Percentiles rank a stretch among this genome's conserved stretches.
These are phyloP conservation scores for Xylaria sp. DNA, from an alignment of 2,329 filamentous ascomycete species.

Conservation along the genomic window DNA sequence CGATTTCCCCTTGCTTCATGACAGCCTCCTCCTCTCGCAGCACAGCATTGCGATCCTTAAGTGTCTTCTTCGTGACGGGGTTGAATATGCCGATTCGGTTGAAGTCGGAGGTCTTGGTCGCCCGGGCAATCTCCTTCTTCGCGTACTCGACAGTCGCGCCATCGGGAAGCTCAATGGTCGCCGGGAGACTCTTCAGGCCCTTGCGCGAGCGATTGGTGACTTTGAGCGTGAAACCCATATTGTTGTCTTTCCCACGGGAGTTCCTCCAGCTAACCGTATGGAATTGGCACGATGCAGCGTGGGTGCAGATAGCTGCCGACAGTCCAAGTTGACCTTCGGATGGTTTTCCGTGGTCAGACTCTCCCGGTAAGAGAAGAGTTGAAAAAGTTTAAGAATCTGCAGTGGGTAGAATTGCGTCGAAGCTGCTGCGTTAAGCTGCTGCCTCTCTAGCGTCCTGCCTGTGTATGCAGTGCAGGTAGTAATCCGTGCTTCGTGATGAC, in stretches of 20 bases:
- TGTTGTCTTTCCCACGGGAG: background rate
- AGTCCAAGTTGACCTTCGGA: background rate
- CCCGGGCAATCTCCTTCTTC: slow-evolving; percentile 50
- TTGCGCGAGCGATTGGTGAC: slow-evolving; percentile 29
- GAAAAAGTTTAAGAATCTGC: background rate
- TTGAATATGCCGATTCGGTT: slow-evolving; percentile 61
- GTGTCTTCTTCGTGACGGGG: slow-evolving; percentile 54
- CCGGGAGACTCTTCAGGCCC: slow-evolving; percentile 48
- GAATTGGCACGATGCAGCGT: background rate
- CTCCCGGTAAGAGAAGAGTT: background rate
- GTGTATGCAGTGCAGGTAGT: background rate
- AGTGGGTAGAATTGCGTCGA: background rate
- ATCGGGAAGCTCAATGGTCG: slow-evolving; percentile 43
- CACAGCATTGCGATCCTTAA: slow-evolving; percentile 56
- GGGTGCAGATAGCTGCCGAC: background rate
- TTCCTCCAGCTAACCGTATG: background rate
- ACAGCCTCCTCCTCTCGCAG: slow-evolving; percentile 46
- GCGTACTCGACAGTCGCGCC: slow-evolving; percentile 56
- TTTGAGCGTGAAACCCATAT: slow-evolving; percentile 29
- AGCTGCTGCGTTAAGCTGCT: background rate
- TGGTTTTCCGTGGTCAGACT: background rate
- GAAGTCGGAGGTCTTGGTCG: slow-evolving; percentile 47
- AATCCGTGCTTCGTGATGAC: too few species aligned
- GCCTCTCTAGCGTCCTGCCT: background rate
- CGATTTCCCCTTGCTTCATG: slow-evolving; percentile 51